Conservation (phyloP, 2,329 filamentous ascomycete species). For the Pseudocercospora crystallina region DNA sequence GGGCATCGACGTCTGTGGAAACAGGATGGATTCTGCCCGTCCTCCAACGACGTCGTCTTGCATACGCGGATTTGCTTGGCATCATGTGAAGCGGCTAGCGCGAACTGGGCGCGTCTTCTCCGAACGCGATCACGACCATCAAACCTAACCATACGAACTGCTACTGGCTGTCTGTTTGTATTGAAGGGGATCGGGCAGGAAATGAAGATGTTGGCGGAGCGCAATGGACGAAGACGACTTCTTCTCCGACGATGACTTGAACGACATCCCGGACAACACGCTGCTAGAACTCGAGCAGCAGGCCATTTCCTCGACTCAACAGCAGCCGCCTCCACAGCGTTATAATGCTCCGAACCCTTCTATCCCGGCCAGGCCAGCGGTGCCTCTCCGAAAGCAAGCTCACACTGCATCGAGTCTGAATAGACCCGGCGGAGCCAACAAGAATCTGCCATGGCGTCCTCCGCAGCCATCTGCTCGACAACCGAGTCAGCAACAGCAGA, state of each 20-base stretch:
- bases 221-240: slow-evolving; percentile 45
- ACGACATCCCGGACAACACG: slow-evolving; percentile 46
- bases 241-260: slow-evolving; percentile 47
- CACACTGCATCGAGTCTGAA: slow-evolving; percentile 25
- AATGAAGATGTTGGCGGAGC: too few relatives aligned
- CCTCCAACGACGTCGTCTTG: too few relatives aligned
- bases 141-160: too few relatives aligned
- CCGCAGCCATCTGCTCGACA: slow-evolving; percentile 24
- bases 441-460: slow-evolving; percentile 31
- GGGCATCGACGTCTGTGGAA: too few relatives aligned
- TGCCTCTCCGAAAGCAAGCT: slow-evolving; percentile 21
- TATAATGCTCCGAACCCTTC: neutral
- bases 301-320: slow-evolving; percentile 46
- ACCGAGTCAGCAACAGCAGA: slow-evolving; percentile 12
- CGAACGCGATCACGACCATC: too few relatives aligned
- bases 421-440: slow-evolving; percentile 18
- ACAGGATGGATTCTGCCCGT: too few relatives aligned
- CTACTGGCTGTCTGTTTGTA: too few relatives aligned
- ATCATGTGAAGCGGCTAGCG: too few relatives aligned
- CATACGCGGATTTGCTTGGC: too few relatives aligned
- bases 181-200: too few relatives aligned
- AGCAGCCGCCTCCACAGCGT: slow-evolving; percentile 11
- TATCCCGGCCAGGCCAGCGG: slow-evolving; percentile 1
- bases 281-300: slow-evolving; percentile 47
- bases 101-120: too few relatives aligned